Conservation (phyloP, 331 rosid species). For the Pyracantha coccinea region DNA sequence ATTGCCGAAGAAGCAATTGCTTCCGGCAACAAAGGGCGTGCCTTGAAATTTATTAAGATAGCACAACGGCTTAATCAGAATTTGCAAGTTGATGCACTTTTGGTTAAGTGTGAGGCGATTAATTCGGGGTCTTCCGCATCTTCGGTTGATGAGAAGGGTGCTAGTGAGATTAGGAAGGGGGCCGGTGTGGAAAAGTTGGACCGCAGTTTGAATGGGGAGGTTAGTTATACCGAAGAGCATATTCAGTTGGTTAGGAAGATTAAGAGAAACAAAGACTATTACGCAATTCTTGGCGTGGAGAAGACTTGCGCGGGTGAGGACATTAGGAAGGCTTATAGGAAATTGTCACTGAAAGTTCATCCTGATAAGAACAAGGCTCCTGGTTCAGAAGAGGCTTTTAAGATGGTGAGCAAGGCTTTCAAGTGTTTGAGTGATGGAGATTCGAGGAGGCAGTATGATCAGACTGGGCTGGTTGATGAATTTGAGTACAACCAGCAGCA, state of each 20-base stretch:
- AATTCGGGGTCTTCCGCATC: slow-evolving; percentile 40
- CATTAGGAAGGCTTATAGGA: slow-evolving; percentile 80
- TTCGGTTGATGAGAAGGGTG: slow-evolving; percentile 1
- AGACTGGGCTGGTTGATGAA: slow-evolving; percentile 60
- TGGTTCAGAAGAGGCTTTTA: slow-evolving; percentile 91
- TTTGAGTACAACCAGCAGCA: slow-evolving; percentile 53
- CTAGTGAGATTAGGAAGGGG: slow-evolving; percentile 6
- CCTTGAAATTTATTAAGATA: slow-evolving; percentile 62
- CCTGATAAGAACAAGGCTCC: slow-evolving; percentile 98
- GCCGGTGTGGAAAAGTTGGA: slow-evolving; percentile 8
- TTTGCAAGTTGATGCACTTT: slow-evolving; percentile 42
- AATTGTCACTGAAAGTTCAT: slow-evolving; percentile 83
- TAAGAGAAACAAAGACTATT: slow-evolving; percentile 65
- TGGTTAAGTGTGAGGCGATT: slow-evolving; percentile 40
- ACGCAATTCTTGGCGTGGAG: slow-evolving; percentile 68
- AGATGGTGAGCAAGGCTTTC: slow-evolving; percentile 87
- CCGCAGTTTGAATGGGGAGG: slow-evolving; percentile 36
- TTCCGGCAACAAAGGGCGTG: slow-evolving; percentile 71
- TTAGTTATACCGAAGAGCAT: slow-evolving; percentile 55
- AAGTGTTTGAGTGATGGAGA: slow-evolving; percentile 79
- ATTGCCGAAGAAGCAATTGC: slow-evolving; percentile 80
- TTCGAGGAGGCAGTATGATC: slow-evolving; percentile 80
- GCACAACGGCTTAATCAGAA: slow-evolving; percentile 63
- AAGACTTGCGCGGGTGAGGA: slow-evolving; percentile 71
- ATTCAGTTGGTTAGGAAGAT: slow-evolving; percentile 60